Conservation (phyloP, 1,139 yeast species). For the Taphrina betulina region DNA sequence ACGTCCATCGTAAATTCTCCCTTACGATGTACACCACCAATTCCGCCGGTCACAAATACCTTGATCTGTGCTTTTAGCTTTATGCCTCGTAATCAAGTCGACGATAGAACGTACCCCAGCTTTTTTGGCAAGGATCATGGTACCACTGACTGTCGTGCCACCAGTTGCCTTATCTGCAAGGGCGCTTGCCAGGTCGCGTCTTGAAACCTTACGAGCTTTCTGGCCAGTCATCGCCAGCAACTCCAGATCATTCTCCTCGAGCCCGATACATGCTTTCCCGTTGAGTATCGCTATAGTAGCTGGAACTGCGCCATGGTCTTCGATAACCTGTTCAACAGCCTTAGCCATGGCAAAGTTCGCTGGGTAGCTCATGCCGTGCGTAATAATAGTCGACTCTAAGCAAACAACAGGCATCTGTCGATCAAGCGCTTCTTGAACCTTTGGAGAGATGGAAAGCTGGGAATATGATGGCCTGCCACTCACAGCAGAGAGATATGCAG, state of each 20-base stretch:
- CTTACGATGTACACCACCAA: constrained; percentile 87
- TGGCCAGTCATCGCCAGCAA: constrained; percentile 36
- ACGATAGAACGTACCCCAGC: no score
- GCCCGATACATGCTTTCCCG: constrained; percentile 73
- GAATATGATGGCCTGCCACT: no score
- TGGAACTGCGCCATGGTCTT: constrained; percentile 69
- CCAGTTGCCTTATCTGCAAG: constrained; percentile 65
- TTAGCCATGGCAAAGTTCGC: constrained; percentile 70
- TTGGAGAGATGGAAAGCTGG: constrained; percentile 11
- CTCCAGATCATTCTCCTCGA: constrained; percentile 43
- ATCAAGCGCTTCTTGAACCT: constrained; percentile 24
- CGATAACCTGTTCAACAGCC: constrained; percentile 61
- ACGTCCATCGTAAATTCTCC: constrained; percentile 75
- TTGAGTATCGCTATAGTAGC: constrained; percentile 79
- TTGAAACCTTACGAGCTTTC: constrained; percentile 58
- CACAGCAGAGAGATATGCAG: no score
- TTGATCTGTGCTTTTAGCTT: no score
- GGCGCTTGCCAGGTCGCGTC: constrained; percentile 76
- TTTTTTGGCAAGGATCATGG: constrained; percentile 73
- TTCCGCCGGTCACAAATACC: constrained; percentile 90
- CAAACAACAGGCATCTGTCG: constrained; percentile 32
- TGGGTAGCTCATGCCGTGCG: constrained; percentile 88
- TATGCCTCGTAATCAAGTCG: no score
- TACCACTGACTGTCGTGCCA: constrained; percentile 87
- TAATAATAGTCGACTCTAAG: constrained; percentile 77